phyloP scores from a whole-genome alignment of 2,329 filamentous ascomycete genomes.

The Trichoderma afroharzianum region DNA sequence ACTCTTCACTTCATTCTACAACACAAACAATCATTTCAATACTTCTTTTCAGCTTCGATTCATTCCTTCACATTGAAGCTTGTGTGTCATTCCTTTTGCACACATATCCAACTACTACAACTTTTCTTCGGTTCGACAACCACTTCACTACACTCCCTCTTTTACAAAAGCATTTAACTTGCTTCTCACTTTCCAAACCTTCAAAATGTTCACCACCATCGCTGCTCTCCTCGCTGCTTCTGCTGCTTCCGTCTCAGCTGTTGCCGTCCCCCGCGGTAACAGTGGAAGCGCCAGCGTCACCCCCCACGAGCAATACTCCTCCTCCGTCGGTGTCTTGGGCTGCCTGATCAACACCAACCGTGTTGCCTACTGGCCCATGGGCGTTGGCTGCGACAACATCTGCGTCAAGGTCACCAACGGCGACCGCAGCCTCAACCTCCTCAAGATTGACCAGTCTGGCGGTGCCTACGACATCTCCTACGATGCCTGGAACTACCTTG shows the following conservation, averaged over 20 bases:
- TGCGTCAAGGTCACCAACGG: conserved; percentile 52
- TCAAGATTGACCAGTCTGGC: conserved; percentile 53
- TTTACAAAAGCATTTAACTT: conserved; percentile 10
- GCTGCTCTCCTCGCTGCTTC: conserved; percentile 31
- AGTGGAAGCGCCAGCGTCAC: conserved; percentile 40
- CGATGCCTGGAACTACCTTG: conserved; percentile 58
- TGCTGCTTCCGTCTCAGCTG: conserved; percentile 29
- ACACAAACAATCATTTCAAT: conserved; percentile 3
- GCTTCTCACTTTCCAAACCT: neutral
- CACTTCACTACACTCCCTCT: conserved; percentile 2
- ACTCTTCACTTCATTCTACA: neutral
- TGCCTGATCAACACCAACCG: conserved; percentile 60
- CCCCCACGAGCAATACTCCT: conserved; percentile 55
- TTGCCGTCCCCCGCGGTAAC: conserved; percentile 26
- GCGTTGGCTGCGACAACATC: conserved; percentile 52
- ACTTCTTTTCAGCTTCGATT: neutral
- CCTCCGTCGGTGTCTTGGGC: conserved; percentile 55
- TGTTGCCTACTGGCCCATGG: conserved; percentile 57
- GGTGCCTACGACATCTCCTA: conserved; percentile 59
- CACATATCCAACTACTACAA: conserved; percentile 1
- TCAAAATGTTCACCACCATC: conserved; percentile 21
- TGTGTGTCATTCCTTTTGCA: conserved; percentile 13
- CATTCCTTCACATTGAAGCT: conserved; percentile 14
- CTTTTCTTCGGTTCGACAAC: conserved; percentile 3
- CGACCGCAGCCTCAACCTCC: conserved; percentile 52